Conservation (phyloP, 495 filamentous ascomycete genomes). For the Umbilicaria muhlenbergii region DNA sequence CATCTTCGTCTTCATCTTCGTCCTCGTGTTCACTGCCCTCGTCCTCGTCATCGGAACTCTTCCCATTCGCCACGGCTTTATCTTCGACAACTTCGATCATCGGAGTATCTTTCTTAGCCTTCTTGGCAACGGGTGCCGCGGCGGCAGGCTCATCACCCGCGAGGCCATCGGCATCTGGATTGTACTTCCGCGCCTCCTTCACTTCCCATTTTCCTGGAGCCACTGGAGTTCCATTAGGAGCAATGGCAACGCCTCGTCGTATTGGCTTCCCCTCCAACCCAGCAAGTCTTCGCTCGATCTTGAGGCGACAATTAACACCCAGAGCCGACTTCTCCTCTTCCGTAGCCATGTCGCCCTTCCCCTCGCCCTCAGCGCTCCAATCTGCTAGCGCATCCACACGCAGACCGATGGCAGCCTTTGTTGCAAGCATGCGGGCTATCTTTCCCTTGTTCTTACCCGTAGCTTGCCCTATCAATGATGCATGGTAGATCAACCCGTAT, state of each 20-base stretch:
- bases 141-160: constrained; percentile 51
- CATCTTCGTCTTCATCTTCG: constrained; percentile 17
- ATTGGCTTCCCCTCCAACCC: constrained; percentile 85
- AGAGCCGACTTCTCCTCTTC: constrained; percentile 75
- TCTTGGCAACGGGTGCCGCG: constrained; percentile 23
- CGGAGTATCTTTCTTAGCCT: constrained; percentile 26
- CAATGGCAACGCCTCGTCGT: constrained; percentile 57
- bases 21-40: constrained; percentile 40
- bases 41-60: constrained; percentile 21
- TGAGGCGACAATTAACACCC: constrained; percentile 55
- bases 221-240: constrained; percentile 47
- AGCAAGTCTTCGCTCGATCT: constrained; percentile 74
- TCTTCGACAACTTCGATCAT: constrained; percentile 33
- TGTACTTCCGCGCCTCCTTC: constrained; percentile 93
- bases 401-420: constrained; percentile 82
- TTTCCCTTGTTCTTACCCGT: constrained; percentile 98
- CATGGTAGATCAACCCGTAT: constrained; percentile 98
- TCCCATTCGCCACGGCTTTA: constrained; percentile 2
- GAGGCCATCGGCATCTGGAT: constrained; percentile 81
- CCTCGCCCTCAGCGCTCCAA: constrained; percentile 42
- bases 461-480: constrained; percentile 89
- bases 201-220: constrained; percentile 69
- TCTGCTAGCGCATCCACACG: constrained; percentile 85
- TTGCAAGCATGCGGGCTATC: constrained; percentile 88
- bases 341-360: constrained; percentile 49